A percentile compares a stretch with the other conserved stretches of the same genome.
Conservation (phyloP, 1,284 basidiomycete species). For the Coniferiporia sulphurascens region DNA sequence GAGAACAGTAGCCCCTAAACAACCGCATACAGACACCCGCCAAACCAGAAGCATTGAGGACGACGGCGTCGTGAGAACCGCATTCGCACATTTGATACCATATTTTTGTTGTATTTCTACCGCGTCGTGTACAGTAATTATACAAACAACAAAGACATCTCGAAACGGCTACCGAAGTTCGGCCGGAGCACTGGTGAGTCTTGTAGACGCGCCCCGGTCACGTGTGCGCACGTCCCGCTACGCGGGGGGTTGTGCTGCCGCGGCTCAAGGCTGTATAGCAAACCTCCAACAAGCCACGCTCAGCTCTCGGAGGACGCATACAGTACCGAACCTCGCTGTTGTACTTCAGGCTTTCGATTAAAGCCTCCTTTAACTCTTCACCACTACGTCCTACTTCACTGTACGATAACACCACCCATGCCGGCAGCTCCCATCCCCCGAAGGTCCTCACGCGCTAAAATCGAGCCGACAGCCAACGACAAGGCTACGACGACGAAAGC, state of each 20-base stretch:
- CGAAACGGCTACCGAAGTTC: not conserved
- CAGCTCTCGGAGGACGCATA: not conserved
- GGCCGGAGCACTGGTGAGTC: no score
- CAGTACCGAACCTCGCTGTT: not conserved
- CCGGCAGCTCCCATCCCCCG: conserved; percentile 4
- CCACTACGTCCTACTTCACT: not conserved
- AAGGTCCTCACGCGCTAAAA: conserved; percentile 14
- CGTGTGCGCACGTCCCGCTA: no score
- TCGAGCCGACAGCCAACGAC: conserved; percentile 3
- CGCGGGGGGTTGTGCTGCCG: no score
- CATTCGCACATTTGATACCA: not conserved
- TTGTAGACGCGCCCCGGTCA: no score
- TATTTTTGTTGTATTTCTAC: not conserved
- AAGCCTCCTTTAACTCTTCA: not conserved
- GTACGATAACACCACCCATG: not conserved
- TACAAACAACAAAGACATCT: not conserved
- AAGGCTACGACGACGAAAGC: conserved; percentile 6
- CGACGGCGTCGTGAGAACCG: conserved; percentile 29
- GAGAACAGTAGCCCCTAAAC: not conserved
- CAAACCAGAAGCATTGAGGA: conserved; percentile 51
- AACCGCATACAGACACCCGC: conserved; percentile 30
- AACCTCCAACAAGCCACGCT: no score
- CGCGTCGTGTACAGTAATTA: not conserved
- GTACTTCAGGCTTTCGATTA: no score
- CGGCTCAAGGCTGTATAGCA: no score